Conservation (phyloP, 768 basidiomycete species). For the Suillus subaureus region DNA sequence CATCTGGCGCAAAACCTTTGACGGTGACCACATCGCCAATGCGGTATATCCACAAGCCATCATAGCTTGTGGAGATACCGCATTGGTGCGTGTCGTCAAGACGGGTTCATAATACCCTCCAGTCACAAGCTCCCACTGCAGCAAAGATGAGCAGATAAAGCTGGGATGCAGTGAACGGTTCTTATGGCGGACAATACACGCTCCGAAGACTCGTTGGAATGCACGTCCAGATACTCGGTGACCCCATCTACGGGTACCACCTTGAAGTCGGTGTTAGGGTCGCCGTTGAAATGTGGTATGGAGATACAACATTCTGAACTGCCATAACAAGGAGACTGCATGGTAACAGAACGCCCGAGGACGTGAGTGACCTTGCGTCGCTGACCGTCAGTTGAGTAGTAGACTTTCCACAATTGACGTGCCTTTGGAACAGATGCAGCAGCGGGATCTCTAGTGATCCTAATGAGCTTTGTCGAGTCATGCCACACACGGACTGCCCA, state of each 20-base stretch:
- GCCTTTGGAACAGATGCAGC: constrained; percentile 12
- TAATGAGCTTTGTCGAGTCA: neutral
- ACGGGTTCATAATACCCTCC: constrained; percentile 11
- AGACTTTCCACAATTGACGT: neutral
- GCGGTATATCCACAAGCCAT: constrained; percentile 15
- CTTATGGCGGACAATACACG: neutral
- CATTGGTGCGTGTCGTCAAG: constrained; percentile 12
- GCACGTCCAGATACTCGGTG: constrained; percentile 5
- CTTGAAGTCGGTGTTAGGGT: constrained; percentile 2
- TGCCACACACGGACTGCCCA: constrained; percentile 13
- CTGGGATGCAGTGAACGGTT: neutral
- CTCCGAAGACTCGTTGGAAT: neutral
- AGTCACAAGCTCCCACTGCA: constrained; percentile 11
- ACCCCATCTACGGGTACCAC: neutral
- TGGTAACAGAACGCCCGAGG: constrained; percentile 9
- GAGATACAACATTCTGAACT: constrained; percentile 2
- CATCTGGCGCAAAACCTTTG: constrained; percentile 12
- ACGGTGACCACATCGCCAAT: constrained; percentile 12
- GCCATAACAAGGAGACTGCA: neutral
- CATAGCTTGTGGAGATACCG: too few relatives aligned
- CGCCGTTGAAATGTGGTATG: constrained; percentile 2
- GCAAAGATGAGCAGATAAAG: neutral
- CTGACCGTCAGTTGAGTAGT: neutral
- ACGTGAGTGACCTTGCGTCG: constrained; percentile 7
- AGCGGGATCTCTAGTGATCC: constrained; percentile 2